Conservation (phyloP, 352 stramenopile species). For the Elongisporangium anandrum region DNA sequence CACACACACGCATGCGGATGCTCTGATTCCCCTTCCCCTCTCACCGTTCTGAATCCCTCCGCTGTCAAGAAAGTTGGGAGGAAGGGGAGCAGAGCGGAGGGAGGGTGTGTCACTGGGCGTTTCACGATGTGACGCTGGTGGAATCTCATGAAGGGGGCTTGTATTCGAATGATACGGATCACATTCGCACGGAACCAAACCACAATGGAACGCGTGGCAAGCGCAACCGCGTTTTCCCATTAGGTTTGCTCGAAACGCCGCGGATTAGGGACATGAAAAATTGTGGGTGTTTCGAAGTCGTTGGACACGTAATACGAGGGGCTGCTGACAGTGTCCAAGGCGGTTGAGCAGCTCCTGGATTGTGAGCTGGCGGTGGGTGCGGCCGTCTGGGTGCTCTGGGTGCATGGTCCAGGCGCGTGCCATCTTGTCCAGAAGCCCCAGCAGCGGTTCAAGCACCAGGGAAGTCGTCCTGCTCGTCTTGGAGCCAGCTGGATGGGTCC, state of each 20-base stretch:
- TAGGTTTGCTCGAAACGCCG: not conserved
- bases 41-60: not conserved
- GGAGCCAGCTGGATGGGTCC: constrained; percentile 1
- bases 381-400: not conserved
- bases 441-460: constrained; percentile 1
- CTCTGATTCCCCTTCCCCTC: not conserved
- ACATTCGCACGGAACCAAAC: not conserved
- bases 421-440: constrained; percentile 10
- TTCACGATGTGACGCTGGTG: not conserved
- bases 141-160: not conserved
- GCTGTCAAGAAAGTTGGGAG: not conserved
- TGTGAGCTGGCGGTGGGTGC: not conserved
- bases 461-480: not conserved
- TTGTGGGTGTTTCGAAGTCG: not conserved
- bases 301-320: constrained; percentile 5
- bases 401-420: not conserved
- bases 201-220: not conserved
- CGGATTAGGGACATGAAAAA: not conserved
- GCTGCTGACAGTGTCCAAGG: not conserved
- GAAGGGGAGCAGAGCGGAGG: not conserved
- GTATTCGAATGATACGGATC: not conserved
- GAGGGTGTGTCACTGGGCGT: not conserved
- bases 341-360: not conserved
- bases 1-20: not conserved
- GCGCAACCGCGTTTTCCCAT: not conserved